Conservation (phyloP, 2,329 filamentous ascomycete species). For the Pseudocercospora pini-densiflorae region DNA sequence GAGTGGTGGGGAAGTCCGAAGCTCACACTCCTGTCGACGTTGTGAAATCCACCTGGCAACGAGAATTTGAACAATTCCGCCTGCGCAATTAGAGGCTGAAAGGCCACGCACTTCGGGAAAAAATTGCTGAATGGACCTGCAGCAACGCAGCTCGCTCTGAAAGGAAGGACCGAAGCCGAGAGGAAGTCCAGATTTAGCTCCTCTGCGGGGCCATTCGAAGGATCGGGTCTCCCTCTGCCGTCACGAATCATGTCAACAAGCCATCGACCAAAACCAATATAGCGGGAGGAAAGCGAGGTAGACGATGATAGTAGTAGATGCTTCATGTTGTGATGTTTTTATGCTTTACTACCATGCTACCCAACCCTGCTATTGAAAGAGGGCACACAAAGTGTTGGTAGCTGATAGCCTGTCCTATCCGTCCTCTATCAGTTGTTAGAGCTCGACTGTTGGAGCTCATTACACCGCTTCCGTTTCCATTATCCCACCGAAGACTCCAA, state of each 20-base stretch:
- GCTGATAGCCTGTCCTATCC: constrained; percentile 14
- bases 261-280: neutral
- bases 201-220: constrained; percentile 1
- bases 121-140: constrained; percentile 5
- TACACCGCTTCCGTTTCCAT: constrained; percentile 14
- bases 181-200: constrained; percentile 10
- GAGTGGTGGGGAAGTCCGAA: constrained; percentile 20
- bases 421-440: constrained; percentile 18
- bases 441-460: constrained; percentile 18
- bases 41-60: neutral
- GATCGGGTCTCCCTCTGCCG: neutral
- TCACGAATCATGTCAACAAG: neutral
- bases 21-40: neutral
- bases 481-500: constrained; percentile 17
- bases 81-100: neutral
- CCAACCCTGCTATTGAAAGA: constrained; percentile 24
- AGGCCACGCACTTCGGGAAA: constrained; percentile 9
- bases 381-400: constrained; percentile 14
- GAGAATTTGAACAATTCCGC: neutral
- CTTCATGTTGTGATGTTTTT: constrained; percentile 9
- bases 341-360: constrained; percentile 26
- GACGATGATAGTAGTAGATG: neutral
- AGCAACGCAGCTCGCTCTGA: neutral
- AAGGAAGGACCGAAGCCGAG: constrained; percentile 4
- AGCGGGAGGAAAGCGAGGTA: neutral